Conservation (phyloP, 805 yeast species). For the Yamadazyma laniorum region DNA sequence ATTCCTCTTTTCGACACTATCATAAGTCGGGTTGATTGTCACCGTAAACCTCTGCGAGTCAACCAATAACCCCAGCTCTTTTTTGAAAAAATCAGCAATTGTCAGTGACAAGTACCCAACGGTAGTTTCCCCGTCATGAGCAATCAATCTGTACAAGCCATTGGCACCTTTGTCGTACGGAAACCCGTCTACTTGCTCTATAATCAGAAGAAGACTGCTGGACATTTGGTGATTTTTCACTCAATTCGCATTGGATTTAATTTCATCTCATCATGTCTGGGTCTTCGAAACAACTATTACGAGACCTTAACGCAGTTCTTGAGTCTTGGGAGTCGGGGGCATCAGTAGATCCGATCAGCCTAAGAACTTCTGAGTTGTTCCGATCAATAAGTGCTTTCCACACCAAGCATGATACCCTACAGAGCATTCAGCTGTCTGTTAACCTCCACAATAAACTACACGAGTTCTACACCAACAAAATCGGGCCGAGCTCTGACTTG, state of each 20-base stretch:
- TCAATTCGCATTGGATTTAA: constrained; percentile 6
- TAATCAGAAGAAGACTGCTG: constrained; percentile 6
- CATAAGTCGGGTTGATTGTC: constrained; percentile 22
- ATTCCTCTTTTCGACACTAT: constrained; percentile 42
- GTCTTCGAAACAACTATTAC: constrained; percentile 26
- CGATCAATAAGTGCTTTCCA: constrained; percentile 18
- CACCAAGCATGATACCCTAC: constrained; percentile 34
- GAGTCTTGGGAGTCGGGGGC: constrained; percentile 18
- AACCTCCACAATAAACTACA: constrained; percentile 37
- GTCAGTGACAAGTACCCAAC: constrained; percentile 30
- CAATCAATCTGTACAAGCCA: constrained; percentile 21
- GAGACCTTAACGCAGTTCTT: constrained; percentile 25
- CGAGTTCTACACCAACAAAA: constrained; percentile 28
- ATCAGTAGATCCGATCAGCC: constrained; percentile 1
- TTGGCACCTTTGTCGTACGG: constrained; percentile 18
- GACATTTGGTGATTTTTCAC: too few species aligned
- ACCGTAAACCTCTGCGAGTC: constrained; percentile 26
- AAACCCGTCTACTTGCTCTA: constrained; percentile 32
- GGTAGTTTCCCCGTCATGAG: constrained; percentile 27
- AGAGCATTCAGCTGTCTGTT: constrained; percentile 25
- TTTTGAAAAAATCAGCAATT: constrained; percentile 22
- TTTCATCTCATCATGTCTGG: constrained; percentile 20
- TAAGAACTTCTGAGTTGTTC: constrained; percentile 15
- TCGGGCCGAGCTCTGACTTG: constrained; percentile 26
- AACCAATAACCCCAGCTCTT: constrained; percentile 18